A percentile compares a stretch with the other conserved stretches of the same genome.
Conservation (phyloP, 148 eudicot genomes). For the Selenicereus undatus region DNA sequence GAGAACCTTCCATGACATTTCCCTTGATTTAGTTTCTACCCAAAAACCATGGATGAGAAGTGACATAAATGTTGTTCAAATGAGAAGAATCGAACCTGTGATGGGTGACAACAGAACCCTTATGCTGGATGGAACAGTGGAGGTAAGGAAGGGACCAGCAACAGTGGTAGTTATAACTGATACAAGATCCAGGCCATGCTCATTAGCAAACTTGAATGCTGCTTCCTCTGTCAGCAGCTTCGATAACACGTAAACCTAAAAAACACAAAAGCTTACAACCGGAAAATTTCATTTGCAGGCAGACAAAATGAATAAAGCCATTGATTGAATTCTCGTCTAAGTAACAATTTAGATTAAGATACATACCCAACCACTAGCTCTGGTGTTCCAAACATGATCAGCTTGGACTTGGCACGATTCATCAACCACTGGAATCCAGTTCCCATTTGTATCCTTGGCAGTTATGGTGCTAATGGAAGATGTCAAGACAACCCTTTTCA, state of each 20-base stretch:
- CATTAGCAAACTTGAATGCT: constrained; percentile 50
- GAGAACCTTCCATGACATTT: too few relatives aligned
- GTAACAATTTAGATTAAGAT: neutral
- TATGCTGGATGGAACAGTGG: constrained; percentile 62
- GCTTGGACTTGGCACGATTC: constrained; percentile 50
- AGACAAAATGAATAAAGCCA: too few relatives aligned
- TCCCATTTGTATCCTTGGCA: constrained; percentile 43
- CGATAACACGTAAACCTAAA: constrained; percentile 59
- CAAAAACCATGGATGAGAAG: neutral
- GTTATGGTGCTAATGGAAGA: constrained; percentile 78
- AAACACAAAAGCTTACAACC: neutral
- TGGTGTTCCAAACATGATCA: constrained; percentile 44
- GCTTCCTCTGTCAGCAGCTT: constrained; percentile 66
- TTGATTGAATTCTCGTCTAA: neutral
- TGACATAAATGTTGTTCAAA: neutral
- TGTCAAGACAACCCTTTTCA: constrained; percentile 60
- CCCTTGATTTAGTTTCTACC: too few relatives aligned
- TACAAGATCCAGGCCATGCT: constrained; percentile 52
- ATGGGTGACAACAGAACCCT: constrained; percentile 67
- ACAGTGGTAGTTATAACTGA: constrained; percentile 68
- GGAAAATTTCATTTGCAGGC: too few relatives aligned
- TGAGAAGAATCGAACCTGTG: constrained; percentile 44
- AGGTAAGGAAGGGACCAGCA: constrained; percentile 67
- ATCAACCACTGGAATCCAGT: constrained; percentile 49
- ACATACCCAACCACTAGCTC: constrained; percentile 66